Base-by-base conservation (phyloP, 768 basidiomycete species). In the Suillus americanus region DNA sequence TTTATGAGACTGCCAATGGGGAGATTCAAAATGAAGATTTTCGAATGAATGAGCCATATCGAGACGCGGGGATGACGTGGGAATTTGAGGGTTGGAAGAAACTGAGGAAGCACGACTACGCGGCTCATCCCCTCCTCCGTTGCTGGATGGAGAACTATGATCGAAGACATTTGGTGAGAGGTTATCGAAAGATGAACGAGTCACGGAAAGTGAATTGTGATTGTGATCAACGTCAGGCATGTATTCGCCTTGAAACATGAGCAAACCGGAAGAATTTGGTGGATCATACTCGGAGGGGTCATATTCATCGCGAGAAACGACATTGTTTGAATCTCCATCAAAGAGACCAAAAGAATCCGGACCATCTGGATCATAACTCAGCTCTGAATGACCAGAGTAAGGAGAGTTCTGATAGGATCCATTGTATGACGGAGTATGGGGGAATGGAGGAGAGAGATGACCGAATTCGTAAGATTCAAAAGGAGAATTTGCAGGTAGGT, bases 231-330 rank as follows among this genome's bases (percentile, higher is more conserved):
- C 65, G 33, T 66, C 65, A 37, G 75, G 68, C 67, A 83, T 81
- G 66, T 72, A 86, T 13, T 83, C 82, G 69, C 69, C 66, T 70
- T 88, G 84, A 74, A 89, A 87, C 78, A 89, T 84, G 68, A 92
- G 81, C 13, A 87, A 81, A 33, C 74, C 70, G 38, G 82, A 72
- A 1, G 78, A 77, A 64, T 80, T 74, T 23, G 89, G 87, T 5
- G 78, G 71, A 77, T 93, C 91, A 80, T 85, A 92, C 63, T 92
- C 88, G 35, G 84, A 75, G 5, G 91, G 91, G 73, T 92, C 86
- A 83, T 93, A 92, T 37, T 86, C 88, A 75, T 76, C 69, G 65
- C 72, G 71, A 71, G 62, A 69, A 62, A 73, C 72, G 68, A 74
- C 74, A 66, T 67, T 73, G 54, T 75, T 74, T 28, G 77, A 76